Evolutionary conservation across 768 basidiomycete genomes (phyloP).

Genomic region (Collybiopsis confluens): DNA sequence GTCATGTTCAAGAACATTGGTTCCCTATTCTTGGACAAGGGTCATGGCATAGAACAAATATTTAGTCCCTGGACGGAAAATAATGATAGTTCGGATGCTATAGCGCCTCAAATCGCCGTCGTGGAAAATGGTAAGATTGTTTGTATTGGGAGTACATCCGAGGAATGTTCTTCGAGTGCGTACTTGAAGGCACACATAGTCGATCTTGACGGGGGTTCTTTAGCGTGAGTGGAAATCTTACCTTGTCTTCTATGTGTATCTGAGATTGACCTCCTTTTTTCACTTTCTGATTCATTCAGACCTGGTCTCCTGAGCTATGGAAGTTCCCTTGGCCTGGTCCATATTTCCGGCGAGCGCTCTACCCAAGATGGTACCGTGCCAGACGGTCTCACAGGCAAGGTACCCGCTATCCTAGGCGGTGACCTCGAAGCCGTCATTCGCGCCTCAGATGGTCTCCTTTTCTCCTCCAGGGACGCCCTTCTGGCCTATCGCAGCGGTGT

Average conservation of each 20-base stretch:
- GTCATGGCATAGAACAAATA: conserved; percentile 25
- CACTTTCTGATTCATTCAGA: conserved; percentile 21
- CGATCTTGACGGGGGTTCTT: conserved; percentile 63
- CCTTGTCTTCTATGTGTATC: too few relatives aligned
- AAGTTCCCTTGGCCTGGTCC: conserved; percentile 56
- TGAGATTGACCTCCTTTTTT: conserved; percentile 16
- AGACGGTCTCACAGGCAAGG: conserved; percentile 37
- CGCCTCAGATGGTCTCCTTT: conserved; percentile 66
- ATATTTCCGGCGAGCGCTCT: conserved; percentile 54
- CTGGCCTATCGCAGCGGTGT: conserved; percentile 65
- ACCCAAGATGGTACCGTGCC: conserved; percentile 57
- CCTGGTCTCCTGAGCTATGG: conserved; percentile 65
- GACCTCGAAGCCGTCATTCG: conserved; percentile 34
- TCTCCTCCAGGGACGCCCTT: conserved; percentile 16
- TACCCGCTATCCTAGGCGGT: conserved; percentile 39
- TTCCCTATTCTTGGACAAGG: conserved; percentile 39
- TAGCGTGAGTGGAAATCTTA: conserved; percentile 45
- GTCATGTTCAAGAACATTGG: conserved; percentile 67
- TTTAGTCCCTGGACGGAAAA: conserved; percentile 18
- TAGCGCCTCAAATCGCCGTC: conserved; percentile 43
- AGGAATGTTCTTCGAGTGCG: not conserved
- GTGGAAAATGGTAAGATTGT: conserved; percentile 48
- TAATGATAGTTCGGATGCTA: too few relatives aligned
- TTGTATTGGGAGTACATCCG: conserved; percentile 30
- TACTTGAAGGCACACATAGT: conserved; percentile 30